Evolutionary conservation across 345 rosid species (phyloP), one percentile per base, ranked within the genome.

Genomic region (Lepidium africanum): DNA sequence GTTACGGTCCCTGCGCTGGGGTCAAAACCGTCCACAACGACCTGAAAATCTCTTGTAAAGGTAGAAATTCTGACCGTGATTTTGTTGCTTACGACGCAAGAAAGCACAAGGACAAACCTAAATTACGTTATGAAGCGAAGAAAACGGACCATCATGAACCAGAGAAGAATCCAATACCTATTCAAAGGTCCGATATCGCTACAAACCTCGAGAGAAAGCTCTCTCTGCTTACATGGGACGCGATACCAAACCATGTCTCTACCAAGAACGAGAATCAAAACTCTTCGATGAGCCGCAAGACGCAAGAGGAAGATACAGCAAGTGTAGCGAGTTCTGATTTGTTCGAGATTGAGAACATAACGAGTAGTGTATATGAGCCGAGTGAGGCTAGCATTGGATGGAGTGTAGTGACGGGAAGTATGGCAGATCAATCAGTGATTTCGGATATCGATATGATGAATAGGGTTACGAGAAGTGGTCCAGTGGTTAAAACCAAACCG

Each of bases 341-440:
- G 70, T 89, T 89, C 16, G 98, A 92, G 83, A 87, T 92, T 16
- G 93, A 87, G 55, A 87, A 92, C 79, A 65, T 89, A 33, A 82
- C 86, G 0, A 84, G 85, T 43, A 68, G 54, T 55, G 77, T 77
- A 51, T 89, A 87, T 40, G 85, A 91, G 9, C 96, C 98, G 0
- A 89, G 98, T 9, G 98, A 92, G 76, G 96, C 79, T 10, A 89
- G 96, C 73, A 83, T 92, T 46, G 91, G 89, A 23, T 92, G 96
- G 98, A 92, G 98, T 57, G 96, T 89, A 1, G 87, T 87, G 60
- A 92, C 98, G 1, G 95, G 86, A 46, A 86, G 96, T 36, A 88
- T 86, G 9, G 91, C 88, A 3, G 98, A 89, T 40, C 78, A 77
- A 71, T 84, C 96, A 7, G 79, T 67, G 4, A 63, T 79, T 67